Conservation (phyloP, 2,329 filamentous ascomycete genomes). For the Proliferodiscus dingleyae region DNA sequence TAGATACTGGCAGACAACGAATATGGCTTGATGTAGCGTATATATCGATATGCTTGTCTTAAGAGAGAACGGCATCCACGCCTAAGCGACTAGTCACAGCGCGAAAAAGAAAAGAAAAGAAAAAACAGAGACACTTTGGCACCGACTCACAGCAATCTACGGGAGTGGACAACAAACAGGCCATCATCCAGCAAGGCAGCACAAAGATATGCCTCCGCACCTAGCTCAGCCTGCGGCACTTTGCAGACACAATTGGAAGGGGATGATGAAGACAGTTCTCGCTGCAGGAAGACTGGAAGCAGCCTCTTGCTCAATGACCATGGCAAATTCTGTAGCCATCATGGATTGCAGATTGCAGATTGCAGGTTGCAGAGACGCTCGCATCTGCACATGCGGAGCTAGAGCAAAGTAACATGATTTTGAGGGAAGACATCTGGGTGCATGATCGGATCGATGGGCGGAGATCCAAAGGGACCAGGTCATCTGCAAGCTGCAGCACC, state of each 20-base stretch:
- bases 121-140: too few relatives aligned
- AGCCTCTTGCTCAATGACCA: not conserved
- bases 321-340: not conserved
- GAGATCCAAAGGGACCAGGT: not conserved
- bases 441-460: constrained; percentile 8
- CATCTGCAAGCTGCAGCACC: constrained; percentile 3
- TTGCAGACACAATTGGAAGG: not conserved
- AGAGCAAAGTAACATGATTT: not conserved
- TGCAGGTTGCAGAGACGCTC: not conserved
- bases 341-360: not conserved
- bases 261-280: not conserved
- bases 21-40: too few relatives aligned
- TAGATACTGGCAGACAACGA: not conserved
- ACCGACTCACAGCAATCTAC: too few relatives aligned
- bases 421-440: constrained; percentile 5
- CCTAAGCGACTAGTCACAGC: too few relatives aligned
- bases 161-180: not conserved
- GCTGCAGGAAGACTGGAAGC: not conserved
- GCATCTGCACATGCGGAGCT: not conserved
- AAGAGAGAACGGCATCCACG: too few relatives aligned
- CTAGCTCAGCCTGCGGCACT: not conserved
- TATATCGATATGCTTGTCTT: too few relatives aligned
- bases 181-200: not conserved
- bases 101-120: too few relatives aligned
- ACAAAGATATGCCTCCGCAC: not conserved